Evolutionary conservation across 768 basidiomycete species (phyloP), one percentile per base, ranked within the genome.

Genomic region (Xerocomus brunneocitrinus): DNA sequence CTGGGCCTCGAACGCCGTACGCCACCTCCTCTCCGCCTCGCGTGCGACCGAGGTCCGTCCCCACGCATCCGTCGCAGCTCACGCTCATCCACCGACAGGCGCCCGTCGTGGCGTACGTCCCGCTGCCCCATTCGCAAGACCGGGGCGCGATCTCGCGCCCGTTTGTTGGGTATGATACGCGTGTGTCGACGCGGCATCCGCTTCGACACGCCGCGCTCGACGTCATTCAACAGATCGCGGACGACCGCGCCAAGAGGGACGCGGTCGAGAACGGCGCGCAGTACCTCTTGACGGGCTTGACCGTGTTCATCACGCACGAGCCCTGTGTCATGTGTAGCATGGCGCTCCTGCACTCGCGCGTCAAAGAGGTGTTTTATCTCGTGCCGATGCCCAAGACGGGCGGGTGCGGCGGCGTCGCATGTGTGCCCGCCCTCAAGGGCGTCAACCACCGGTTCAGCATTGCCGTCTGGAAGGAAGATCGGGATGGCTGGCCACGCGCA

Each of bases 321-420:
- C 97, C 97, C 0, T 99, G 97, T 61, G 80, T 99, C 52, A 93
- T 98, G 91, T 99, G 97, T 68, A 83, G 85, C 62, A 99, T 99
- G 97, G 91, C 94, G 2, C 73, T 98, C 22, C 73, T 97, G 6
- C 97, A 99, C 70, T 94, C 91, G 1, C 82, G 97, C n/a, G 91
- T 98, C 52, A 87, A 88, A 61, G 85, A 93, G 55, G 79, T 98
- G 6, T 79, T 91, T 65, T 84, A 85, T 64, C 65, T 98, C 32
- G 65, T 81, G 25, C 80, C 87, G 1, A 90, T 89, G 83, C 71
- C 76, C 0, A 72, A 77, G 49, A 94, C 91, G 0, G 95, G 97
- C 27, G 95, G 95, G 0, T 93, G 91, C 55, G 91, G 94, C 12
- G 81, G 90, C 30, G 65, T 77, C 12, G 77, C 81, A 12, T 90